These are phyloP conservation scores for Myxozyma vanderwaltii DNA, from an alignment of 805 yeast species.

Conservation along the genomic window DNA sequence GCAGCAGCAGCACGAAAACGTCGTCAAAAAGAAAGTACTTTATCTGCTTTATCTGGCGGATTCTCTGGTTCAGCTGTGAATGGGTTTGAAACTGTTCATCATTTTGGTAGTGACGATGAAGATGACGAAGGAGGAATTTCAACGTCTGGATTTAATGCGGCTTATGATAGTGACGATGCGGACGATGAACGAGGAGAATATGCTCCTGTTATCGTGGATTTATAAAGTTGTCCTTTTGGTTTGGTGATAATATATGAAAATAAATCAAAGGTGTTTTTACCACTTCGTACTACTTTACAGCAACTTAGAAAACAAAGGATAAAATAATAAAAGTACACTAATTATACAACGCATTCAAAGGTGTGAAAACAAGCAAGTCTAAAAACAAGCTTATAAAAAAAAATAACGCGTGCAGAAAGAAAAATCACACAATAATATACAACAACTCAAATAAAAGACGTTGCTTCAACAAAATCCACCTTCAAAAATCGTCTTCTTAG, in stretches of 20 bases:
- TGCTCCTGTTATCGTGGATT: conserved; percentile 35
- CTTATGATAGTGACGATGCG: conserved; percentile 29
- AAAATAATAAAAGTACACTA: not conserved
- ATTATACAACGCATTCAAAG: conserved; percentile 1
- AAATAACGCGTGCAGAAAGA: no score
- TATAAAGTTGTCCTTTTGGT: conserved; percentile 4
- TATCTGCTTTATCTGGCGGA: conserved; percentile 10
- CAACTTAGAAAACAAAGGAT: not conserved
- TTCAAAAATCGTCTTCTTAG: no score
- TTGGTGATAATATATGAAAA: not conserved
- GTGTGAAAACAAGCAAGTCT: not conserved
- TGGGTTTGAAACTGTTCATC: conserved; percentile 37
- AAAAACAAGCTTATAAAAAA: not conserved
- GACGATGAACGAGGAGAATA: conserved; percentile 35
- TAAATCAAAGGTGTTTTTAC: not conserved
- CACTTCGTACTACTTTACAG: not conserved
- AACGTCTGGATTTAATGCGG: not conserved
- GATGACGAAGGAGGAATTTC: conserved; percentile 6
- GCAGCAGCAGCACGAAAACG: conserved; percentile 8
- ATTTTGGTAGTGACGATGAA: conserved; percentile 36
- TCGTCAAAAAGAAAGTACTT: conserved; percentile 2
- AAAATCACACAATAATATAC: not conserved
- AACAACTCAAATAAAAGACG: not conserved
- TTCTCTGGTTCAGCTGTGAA: not conserved
- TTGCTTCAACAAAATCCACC: no score